These are phyloP conservation scores for Fusarium brevicatenulatum DNA, from an alignment of 2,329 filamentous ascomycete species.

Conservation along the genomic window DNA sequence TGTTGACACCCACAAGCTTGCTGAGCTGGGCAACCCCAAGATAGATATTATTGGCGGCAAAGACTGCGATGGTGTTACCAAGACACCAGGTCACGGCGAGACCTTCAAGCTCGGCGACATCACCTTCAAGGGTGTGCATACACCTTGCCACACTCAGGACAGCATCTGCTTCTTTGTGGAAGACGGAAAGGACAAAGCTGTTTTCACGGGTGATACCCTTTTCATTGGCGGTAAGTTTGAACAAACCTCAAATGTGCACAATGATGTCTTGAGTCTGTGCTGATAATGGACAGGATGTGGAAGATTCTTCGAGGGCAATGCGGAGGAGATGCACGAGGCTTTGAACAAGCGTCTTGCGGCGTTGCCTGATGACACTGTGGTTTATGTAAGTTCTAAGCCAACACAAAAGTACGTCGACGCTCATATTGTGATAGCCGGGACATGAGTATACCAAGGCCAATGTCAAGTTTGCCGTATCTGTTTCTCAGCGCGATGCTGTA, in stretches of 20 bases:
- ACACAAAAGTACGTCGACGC: background rate
- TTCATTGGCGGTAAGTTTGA: conserved; percentile 81
- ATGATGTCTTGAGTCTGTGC: background rate
- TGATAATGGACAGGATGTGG: conserved; percentile 75
- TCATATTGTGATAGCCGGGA: conserved; percentile 70
- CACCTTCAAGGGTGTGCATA: conserved; percentile 87
- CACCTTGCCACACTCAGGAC: conserved; percentile 97
- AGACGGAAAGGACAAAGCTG: conserved; percentile 77
- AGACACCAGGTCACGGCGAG: conserved; percentile 78
- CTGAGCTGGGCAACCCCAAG: conserved; percentile 64
- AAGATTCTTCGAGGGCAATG: conserved; percentile 92
- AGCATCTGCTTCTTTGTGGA: conserved; percentile 96
- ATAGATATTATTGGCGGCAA: conserved; percentile 88
- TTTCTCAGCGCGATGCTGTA: conserved; percentile 79
- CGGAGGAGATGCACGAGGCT: conserved; percentile 91
- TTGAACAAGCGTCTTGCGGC: conserved; percentile 85
- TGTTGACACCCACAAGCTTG: conserved; percentile 43
- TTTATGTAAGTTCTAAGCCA: conserved; percentile 72
- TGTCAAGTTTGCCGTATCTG: conserved; percentile 84
- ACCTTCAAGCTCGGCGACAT: conserved; percentile 87
- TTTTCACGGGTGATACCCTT: conserved; percentile 96
- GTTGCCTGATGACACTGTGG: conserved; percentile 88
- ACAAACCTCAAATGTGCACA: background rate
- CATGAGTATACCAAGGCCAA: conserved; percentile 99
- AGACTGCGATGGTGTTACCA: conserved; percentile 82